These are phyloP conservation scores for Neopestalotiopsis sp. DNA, from an alignment of 2,329 filamentous ascomycete species.

Conservation along the genomic window DNA sequence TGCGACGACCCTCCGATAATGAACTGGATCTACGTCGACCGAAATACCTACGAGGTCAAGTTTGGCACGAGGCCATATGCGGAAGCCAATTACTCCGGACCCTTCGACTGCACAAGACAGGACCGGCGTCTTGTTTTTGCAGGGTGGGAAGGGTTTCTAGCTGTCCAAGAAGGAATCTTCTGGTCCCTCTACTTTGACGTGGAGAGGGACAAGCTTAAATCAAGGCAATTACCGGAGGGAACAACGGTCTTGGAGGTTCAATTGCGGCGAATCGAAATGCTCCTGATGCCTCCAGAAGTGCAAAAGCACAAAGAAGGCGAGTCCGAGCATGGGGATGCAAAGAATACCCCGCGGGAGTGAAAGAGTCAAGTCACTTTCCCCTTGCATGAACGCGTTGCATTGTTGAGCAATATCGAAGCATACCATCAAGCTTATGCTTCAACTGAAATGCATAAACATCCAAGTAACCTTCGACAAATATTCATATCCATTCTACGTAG, in stretches of 20 bases:
- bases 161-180: constrained; percentile 46
- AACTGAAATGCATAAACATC: too few species aligned
- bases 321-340: background rate
- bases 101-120: constrained; percentile 55
- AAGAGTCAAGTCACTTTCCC: background rate
- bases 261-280: constrained; percentile 54
- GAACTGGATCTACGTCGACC: constrained; percentile 55
- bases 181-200: constrained; percentile 53
- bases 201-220: constrained; percentile 47
- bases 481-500: too few species aligned
- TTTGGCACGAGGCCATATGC: constrained; percentile 48
- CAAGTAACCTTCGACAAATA: too few species aligned
- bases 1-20: constrained; percentile 52
- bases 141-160: constrained; percentile 55
- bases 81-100: constrained; percentile 48
- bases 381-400: background rate
- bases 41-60: constrained; percentile 47
- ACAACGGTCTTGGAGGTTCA: constrained; percentile 59
- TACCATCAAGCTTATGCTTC: too few species aligned
- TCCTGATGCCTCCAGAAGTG: constrained; percentile 2
- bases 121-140: constrained; percentile 53
- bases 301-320: background rate
- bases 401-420: background rate
- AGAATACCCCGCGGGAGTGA: background rate
- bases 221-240: constrained; percentile 46